Percentiles rank a stretch among this genome's conserved stretches.
phyloP scores from a whole-genome alignment of 805 yeast species.

The Dipodascopsis uninucleata region DNA sequence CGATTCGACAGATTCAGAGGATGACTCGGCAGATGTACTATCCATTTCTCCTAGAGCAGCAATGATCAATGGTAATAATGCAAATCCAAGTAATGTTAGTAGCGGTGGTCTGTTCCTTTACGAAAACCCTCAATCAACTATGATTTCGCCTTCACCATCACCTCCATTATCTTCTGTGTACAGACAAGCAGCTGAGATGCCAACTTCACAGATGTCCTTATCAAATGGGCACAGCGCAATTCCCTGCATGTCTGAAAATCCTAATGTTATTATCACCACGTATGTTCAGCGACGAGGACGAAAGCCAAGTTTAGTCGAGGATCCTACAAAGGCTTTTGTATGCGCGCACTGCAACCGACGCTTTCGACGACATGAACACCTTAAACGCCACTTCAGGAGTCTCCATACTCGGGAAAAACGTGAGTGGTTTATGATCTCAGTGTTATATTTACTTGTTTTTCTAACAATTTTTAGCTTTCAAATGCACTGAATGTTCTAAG shows the following conservation, averaged over 20 bases:
- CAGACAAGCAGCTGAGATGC: neutral
- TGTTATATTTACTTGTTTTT: neutral
- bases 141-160: slow-evolving; percentile 2
- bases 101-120: neutral
- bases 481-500: slow-evolving; percentile 36
- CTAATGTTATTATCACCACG: no score
- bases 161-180: slow-evolving; percentile 1
- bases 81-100: no score
- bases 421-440: neutral
- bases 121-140: slow-evolving; percentile 2
- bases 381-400: slow-evolving; percentile 58
- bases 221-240: neutral
- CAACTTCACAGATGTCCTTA: neutral
- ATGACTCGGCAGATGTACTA: neutral
- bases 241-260: no score
- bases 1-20: slow-evolving; percentile 5
- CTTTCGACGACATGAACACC: slow-evolving; percentile 43
- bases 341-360: slow-evolving; percentile 39
- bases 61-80: no score
- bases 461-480: slow-evolving; percentile 27
- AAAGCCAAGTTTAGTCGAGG: slow-evolving; percentile 23
- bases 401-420: slow-evolving; percentile 60
- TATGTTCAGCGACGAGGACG: slow-evolving; percentile 24
- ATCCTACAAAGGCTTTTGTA: slow-evolving; percentile 34
- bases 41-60: slow-evolving; percentile 5